Evolutionary conservation across 768 basidiomycete species (phyloP), one percentile per base, ranked within the genome.

Genomic region (Candolleomyces eurysporus): DNA sequence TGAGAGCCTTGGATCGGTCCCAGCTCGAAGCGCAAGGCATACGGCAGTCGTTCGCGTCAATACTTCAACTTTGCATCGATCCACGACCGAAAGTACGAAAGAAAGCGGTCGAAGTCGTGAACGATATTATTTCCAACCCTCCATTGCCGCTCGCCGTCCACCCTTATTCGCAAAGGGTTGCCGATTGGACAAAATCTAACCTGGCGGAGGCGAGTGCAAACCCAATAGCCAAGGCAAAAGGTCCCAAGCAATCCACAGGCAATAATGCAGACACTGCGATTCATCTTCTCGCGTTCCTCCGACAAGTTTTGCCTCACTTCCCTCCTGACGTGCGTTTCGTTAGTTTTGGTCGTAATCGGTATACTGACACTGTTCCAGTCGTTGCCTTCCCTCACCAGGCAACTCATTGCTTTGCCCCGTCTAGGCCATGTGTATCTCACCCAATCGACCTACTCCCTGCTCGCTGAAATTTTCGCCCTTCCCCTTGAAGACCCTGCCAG

Each of bases 51-150:
- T 98, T 95, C 79, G 89, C 90, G 48, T 88, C 91, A 42, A 79
- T 97, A 57, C 77, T 98, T 46, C 89, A 92, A 52, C 76, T 97
- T 51, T 88, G 86, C 66, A 79, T 94, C 48, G 97, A 99, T 75
- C 83, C 88, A 4, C 79, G 97, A 55, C 97, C 97, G 19, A 98
- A 98, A 78, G 94, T 99, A 57, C 87, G 97, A 59, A 95, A 85
- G 73, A 87, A 89, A 69, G 95, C 96, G 22, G 88, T 89, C 50
- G 96, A 98, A 68, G 84, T 91, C 19, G 83, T 99, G 36, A 84
- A 82, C 67, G 90, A 92, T 65, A 81, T 94, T 4, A 78, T 99
- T 40, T 79, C 82, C 16, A 80, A 80, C 26, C 94, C 95, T 9
- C 91, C 93, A 3, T 79, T 87, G 4, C 96, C 96, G 0, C 79